Evolutionary conservation across 2,329 filamentous ascomycete genomes (phyloP), one percentile per base, ranked within the genome.

Genomic region (Emergomyces orientalis): DNA sequence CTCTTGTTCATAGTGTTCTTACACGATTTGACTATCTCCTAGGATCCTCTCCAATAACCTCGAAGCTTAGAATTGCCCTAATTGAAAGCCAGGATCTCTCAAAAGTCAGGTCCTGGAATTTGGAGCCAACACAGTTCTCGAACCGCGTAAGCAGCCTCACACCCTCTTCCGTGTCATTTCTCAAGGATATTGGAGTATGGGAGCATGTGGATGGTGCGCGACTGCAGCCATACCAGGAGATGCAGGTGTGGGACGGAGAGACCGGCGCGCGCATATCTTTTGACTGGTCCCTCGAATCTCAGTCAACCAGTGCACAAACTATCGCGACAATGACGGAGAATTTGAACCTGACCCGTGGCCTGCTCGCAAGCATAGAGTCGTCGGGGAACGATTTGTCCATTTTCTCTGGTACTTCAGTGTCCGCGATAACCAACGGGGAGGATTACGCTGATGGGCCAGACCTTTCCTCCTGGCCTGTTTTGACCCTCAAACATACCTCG

Each of bases 241-340:
- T 99, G 94, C 89, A 96, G 74, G 94, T 97, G 39, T 99, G 95
- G 94, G 94, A 99, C 74, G 95, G 93, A 65, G 85, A 96, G 63
- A 90, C 89, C 49, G 91, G 86, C 64, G 90, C 91, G 43, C 85
- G 87, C 69, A 94, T 99, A 73, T 88, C 90, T 68, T 99, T 99
- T 75, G 89, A 94, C 77, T 89, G 87, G 88, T 78, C 78, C 5
- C 73, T 78, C 45, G 79, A 81, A 62, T 76, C 70, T 27, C 73
- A 76, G 57, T 76, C 77, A 69, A 75, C 78, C 79, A 71, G 83
- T 67, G 64, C 75, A 67, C 78, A 80, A 65, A 89, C 86, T 1
- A 91, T 99, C 68, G 94, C 94, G 11, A 96, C 94, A 73, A 99
- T 99, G 93, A 90, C 87, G 51, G 95, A 99, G 80, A 99, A 97